Evolutionary conservation across 2,329 filamentous ascomycete species (phyloP).

Genomic region (Aspergillus pseudotamarii): DNA sequence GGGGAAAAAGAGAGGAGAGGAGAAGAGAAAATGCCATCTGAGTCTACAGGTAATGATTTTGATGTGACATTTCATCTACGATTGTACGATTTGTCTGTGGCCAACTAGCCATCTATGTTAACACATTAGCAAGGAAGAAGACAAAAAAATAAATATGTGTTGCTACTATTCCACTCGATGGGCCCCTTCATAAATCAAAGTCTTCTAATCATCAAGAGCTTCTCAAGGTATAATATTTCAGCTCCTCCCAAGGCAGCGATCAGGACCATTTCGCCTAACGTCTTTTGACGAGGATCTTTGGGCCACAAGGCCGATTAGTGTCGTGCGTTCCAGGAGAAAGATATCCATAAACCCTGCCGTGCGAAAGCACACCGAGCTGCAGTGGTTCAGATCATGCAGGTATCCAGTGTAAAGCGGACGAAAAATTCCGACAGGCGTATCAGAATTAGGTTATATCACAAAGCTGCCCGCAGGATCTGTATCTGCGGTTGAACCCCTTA

Average conservation of each 20-base stretch:
- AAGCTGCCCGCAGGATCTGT: no score
- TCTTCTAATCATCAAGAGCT: background rate
- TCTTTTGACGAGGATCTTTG: conserved; percentile 34
- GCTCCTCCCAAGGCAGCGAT: conserved; percentile 44
- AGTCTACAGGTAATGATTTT: conserved; percentile 1
- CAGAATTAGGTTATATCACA: no score
- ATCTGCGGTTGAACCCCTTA: no score
- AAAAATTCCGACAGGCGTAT: no score
- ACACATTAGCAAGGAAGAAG: background rate
- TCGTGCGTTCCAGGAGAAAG: conserved; percentile 38
- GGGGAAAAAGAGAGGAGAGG: background rate
- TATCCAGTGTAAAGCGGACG: conserved; percentile 23
- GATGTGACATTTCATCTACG: conserved; percentile 7
- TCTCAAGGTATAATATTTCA: conserved; percentile 43
- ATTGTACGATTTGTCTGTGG: conserved; percentile 9
- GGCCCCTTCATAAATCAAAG: no score
- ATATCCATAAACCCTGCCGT: conserved; percentile 44
- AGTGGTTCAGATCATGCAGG: conserved; percentile 38
- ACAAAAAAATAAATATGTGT: background rate
- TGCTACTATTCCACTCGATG: background rate
- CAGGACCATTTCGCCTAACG: conserved; percentile 46
- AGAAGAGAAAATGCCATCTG: background rate
- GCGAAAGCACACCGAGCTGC: conserved; percentile 35
- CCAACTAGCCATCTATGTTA: background rate
- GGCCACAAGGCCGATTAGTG: conserved; percentile 44